A percentile compares a stretch with the other conserved stretches of the same genome.
Evolutionary conservation across 768 basidiomycete genomes (phyloP).

Genomic region (Austroboletus festivus): DNA sequence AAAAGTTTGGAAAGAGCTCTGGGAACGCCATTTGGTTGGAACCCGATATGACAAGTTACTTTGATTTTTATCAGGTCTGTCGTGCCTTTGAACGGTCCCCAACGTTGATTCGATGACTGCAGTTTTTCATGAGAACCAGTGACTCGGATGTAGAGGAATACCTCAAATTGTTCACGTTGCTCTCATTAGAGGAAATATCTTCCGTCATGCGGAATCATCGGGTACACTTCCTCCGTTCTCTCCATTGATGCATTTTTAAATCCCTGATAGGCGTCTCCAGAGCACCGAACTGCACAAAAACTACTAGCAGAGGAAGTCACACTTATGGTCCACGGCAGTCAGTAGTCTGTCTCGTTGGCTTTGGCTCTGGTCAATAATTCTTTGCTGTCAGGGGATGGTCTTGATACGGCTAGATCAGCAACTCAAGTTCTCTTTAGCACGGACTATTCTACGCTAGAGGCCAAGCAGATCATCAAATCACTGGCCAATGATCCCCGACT

Average conservation of each 20-base stretch:
- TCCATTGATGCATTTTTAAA: not conserved
- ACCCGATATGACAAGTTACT: constrained; percentile 69
- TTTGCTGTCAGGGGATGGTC: constrained; percentile 33
- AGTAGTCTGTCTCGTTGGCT: constrained; percentile 13
- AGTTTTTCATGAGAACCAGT: constrained; percentile 87
- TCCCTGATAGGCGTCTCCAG: constrained; percentile 29
- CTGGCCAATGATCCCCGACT: constrained; percentile 68
- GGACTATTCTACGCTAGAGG: constrained; percentile 41
- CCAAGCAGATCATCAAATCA: constrained; percentile 56
- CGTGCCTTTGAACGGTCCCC: not conserved
- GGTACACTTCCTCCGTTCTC: constrained; percentile 34
- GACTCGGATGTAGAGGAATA: constrained; percentile 81
- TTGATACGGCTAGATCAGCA: constrained; percentile 41
- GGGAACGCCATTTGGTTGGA: constrained; percentile 96
- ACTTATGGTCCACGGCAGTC: constrained; percentile 56
- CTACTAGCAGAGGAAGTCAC: constrained; percentile 58
- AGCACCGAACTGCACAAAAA: constrained; percentile 45
- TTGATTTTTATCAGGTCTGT: constrained; percentile 90
- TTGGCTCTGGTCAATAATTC: constrained; percentile 1
- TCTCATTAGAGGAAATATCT: constrained; percentile 56
- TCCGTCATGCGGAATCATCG: constrained; percentile 55
- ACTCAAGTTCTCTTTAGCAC: constrained; percentile 45
- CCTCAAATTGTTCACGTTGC: constrained; percentile 79
- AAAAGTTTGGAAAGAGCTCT: constrained; percentile 96
- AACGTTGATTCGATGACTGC: not conserved